These are phyloP conservation scores for Leishmania martiniquensis DNA, from an alignment of 208 protist species.

Conservation along the genomic window DNA sequence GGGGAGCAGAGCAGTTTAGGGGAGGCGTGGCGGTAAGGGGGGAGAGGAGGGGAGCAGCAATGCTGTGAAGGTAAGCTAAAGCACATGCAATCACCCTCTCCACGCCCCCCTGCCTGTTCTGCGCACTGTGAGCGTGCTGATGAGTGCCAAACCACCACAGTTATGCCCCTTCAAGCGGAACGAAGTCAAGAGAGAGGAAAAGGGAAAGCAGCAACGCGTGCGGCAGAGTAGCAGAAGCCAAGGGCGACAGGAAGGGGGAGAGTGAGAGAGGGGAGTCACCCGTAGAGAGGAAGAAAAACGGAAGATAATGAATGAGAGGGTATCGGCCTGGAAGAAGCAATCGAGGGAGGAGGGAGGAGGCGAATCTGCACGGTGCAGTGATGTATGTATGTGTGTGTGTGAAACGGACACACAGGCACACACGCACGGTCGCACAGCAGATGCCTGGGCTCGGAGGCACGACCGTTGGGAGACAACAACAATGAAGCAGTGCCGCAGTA, in stretches of 20 bases:
- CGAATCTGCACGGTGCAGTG: too few species aligned
- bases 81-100: background rate
- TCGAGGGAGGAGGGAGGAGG: too few species aligned
- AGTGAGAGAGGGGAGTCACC: background rate
- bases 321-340: too few species aligned
- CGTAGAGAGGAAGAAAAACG: background rate
- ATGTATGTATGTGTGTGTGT: too few species aligned
- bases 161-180: background rate
- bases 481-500: too few species aligned
- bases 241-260: background rate
- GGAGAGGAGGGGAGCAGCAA: constrained; percentile 7
- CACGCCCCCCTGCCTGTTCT: background rate
- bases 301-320: too few species aligned
- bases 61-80: background rate
- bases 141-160: background rate
- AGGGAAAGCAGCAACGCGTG: background rate
- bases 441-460: too few species aligned
- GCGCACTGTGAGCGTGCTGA: background rate
- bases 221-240: background rate
- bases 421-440: too few species aligned
- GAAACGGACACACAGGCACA: too few species aligned
- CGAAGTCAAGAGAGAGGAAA: background rate
- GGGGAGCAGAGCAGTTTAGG: background rate
- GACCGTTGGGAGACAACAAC: too few species aligned
- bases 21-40: background rate